A percentile compares a stretch with the other conserved stretches of the same genome.
Evolutionary conservation across 2,329 filamentous ascomycete species (phyloP).

Genomic region (Colletotrichum sp.): DNA sequence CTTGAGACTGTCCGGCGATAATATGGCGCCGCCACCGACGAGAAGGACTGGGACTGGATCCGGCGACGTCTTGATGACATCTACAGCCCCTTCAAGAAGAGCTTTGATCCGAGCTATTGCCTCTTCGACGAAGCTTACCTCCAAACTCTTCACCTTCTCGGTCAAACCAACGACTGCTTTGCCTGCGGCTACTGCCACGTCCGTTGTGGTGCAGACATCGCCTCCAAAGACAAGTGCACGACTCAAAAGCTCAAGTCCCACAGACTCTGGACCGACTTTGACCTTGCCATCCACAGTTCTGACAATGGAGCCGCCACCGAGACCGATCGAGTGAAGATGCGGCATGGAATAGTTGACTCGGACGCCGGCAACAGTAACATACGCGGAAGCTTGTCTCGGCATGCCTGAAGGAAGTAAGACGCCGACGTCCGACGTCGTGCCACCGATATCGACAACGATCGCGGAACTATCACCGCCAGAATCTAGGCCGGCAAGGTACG

Average conservation of each 20-base stretch:
- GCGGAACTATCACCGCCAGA: slow-evolving; percentile 18
- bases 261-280: slow-evolving; percentile 54
- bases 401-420: slow-evolving; percentile 62
- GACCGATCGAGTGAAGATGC: slow-evolving; percentile 14
- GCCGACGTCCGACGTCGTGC: slow-evolving; percentile 58
- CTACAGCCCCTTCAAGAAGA: slow-evolving; percentile 27
- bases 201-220: slow-evolving; percentile 51
- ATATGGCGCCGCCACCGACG: slow-evolving; percentile 67
- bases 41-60: slow-evolving; percentile 44
- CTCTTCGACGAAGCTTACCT: slow-evolving; percentile 29
- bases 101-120: slow-evolving; percentile 21
- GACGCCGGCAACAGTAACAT: slow-evolving; percentile 66
- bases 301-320: slow-evolving; percentile 48
- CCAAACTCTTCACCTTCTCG: slow-evolving; percentile 26
- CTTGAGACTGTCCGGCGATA: slow-evolving; percentile 58
- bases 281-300: slow-evolving; percentile 31
- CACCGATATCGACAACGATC: slow-evolving; percentile 58
- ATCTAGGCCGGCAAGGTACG: slow-evolving; percentile 51
- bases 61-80: slow-evolving; percentile 29
- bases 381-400: slow-evolving; percentile 66
- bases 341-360: slow-evolving; percentile 61
- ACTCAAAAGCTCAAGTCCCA: slow-evolving; percentile 50
- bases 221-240: slow-evolving; percentile 54
- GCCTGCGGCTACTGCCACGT: slow-evolving; percentile 48
- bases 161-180: slow-evolving; percentile 51